These are phyloP conservation scores for Chalciporus sphaerocephalus DNA, from an alignment of 768 basidiomycete genomes.

Conservation along the genomic window DNA sequence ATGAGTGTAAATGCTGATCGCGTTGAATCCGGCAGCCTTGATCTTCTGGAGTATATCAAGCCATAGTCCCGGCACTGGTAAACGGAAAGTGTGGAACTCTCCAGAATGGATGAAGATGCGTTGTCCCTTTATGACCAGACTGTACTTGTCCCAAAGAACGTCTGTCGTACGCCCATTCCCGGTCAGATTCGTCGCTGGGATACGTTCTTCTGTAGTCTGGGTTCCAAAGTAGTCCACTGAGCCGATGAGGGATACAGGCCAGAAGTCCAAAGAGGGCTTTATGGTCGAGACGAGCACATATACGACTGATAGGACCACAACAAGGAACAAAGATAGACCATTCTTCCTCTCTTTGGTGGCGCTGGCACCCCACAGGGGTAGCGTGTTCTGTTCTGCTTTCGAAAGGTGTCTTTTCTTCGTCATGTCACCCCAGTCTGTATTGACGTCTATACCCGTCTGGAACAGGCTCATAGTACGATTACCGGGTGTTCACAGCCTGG, in stretches of 20 bases:
- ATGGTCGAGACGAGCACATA: conserved; percentile 16
- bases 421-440: background rate
- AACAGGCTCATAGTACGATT: conserved; percentile 1
- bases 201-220: conserved; percentile 1
- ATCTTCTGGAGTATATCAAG: conserved; percentile 76
- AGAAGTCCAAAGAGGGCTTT: background rate
- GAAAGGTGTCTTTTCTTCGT: conserved; percentile 1
- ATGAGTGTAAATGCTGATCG: conserved; percentile 73
- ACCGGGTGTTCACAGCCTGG: background rate
- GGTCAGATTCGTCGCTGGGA: conserved; percentile 6
- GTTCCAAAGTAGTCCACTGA: background rate
- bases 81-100: conserved; percentile 79
- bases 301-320: conserved; percentile 13
- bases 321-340: conserved; percentile 13
- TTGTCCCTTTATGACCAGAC: conserved; percentile 63
- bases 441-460: background rate
- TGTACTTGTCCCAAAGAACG: conserved; percentile 64
- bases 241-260: background rate
- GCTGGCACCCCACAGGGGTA: background rate
- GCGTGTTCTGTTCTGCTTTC: background rate
- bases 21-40: conserved; percentile 78
- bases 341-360: conserved; percentile 4
- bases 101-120: conserved; percentile 74
- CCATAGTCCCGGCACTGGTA: conserved; percentile 79
- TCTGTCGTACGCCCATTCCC: conserved; percentile 36